Base-by-base conservation (phyloP, 1,284 basidiomycete species). In the Melampsora larici-populina region DNA sequence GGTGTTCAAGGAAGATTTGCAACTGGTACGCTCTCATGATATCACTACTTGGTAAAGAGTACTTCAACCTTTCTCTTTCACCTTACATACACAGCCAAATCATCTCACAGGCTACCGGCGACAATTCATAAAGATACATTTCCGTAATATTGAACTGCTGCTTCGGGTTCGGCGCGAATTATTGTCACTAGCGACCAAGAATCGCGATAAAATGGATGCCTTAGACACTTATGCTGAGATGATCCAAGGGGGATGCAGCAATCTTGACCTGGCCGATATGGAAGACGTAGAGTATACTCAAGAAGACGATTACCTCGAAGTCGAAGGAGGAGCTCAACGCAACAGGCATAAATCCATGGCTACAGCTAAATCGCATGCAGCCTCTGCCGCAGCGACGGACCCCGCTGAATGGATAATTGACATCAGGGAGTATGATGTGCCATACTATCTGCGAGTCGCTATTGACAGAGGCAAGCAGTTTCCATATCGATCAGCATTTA, bases 181-280 rank as follows among this genome's bases (percentile, higher is more conserved):
- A 49, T 87, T 94, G 75, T 94, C 96, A 1, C 88, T 99, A 33
- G 96, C 94, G 0, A 88, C 90, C 33, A 89, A 91, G 62, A 99
- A 98, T 81, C 89, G 92, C 67, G 91, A 93, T n/a, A 97, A 96
- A 85, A 89, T 95, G 33, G 91, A 92, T 80, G 96, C 97, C 0
- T 91, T 99, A 15, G 97, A 99, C 84, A 94, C 95, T 0, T 99
- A 99, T 83, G 96, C 97, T 2, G 96, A 99, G 81, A 94, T 98
- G n/a, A 89, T 99, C 78, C 91, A 62, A 17, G 81, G 79, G n/a
- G 80, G 79, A 9, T 78, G 80, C 58, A 78, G 78, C 24, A 63
- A 76, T 36, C 58, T 76, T 62, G 48, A 55, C 46, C 48, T 49
- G 43, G 68, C 60, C 43, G 73, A 76, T 36, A 76, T 76, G 9